Evolutionary conservation across 2,329 filamentous ascomycete species (phyloP).

Genomic region (Trichoderma sp.): DNA sequence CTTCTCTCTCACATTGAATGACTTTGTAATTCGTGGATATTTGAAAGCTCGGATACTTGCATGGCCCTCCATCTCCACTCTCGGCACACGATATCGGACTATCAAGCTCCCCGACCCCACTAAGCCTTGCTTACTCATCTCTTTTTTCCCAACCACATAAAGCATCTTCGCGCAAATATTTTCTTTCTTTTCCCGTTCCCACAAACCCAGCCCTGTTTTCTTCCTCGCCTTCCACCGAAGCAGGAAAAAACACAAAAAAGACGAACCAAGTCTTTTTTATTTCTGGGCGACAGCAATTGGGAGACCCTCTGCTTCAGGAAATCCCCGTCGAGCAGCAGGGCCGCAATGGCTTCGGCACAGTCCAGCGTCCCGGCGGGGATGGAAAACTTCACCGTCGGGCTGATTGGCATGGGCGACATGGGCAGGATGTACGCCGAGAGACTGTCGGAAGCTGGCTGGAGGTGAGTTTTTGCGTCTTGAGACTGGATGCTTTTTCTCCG

Average conservation of each 20-base stretch:
- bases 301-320: conserved; percentile 26
- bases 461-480: conserved; percentile 54
- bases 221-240: conserved; percentile 11
- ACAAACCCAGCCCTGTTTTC: conserved; percentile 21
- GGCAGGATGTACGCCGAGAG: conserved; percentile 95
- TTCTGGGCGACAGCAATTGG: conserved; percentile 32
- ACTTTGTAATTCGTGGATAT: not conserved
- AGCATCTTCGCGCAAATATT: conserved; percentile 13
- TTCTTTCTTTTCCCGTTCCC: conserved; percentile 17
- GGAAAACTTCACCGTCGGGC: conserved; percentile 78
- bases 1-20: not conserved
- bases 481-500: not conserved
- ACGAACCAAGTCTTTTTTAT: not conserved
- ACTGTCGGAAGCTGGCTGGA: conserved; percentile 92
- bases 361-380: conserved; percentile 43
- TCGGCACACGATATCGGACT: not conserved
- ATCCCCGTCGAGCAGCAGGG: conserved; percentile 29
- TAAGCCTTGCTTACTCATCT: conserved; percentile 1
- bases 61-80: not conserved
- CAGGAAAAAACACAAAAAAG: not conserved
- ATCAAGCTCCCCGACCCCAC: not conserved
- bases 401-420: conserved; percentile 99
- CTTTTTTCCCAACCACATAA: conserved; percentile 10
- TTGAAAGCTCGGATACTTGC: conserved; percentile 10
- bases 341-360: conserved; percentile 33